Evolutionary conservation across 768 basidiomycete species (phyloP), one percentile per base, ranked within the genome.

Genomic region (Clavaria fumosa): DNA sequence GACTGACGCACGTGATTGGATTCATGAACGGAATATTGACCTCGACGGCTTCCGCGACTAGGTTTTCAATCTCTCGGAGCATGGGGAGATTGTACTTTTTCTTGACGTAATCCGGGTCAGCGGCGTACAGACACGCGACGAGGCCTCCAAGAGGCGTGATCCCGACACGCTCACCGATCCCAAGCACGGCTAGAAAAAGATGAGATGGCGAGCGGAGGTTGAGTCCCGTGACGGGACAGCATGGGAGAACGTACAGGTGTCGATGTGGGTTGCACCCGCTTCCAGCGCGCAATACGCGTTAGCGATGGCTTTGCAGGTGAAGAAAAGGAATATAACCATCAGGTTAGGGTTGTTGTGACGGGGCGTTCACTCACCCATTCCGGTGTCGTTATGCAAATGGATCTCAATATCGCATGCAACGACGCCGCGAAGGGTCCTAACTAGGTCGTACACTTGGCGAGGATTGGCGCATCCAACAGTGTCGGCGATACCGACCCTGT

Each of bases 401-500:
- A 90, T 75, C 59, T 99, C 95, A 46, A 99, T 99, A 54, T 99
- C 95, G 57, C 95, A 97, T 35, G 69, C 76, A 43, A 99, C 95
- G 38, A 99, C 95, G 37, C 95, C 90, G 43, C 95, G 69, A 23
- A 97, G 70, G 5, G 95, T 99, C 49, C 95, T 70, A 47, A 97
- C 90, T 48, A 99, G 78, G 37, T 99, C 95, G 58, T 99, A 99
- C 4, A 97, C 95, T 56, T 99, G 95, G 49, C 95, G 67, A 2
- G 95, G 91, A 64, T 97, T 96, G 42, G 95, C 95, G 53, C 95
- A 99, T 17, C 95, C 95, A 45, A 99, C 95, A 9, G 95, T 99
- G 57, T 99, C 95, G 19, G 95, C 95, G 47, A 99, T 91, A 54
- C 95, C 95, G 45, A 99, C 95, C 44, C 95, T 77, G 67, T 97